Evolutionary conservation across 2,329 filamentous ascomycete species (phyloP).

Genomic region (Neodidymelliopsis sp.): DNA sequence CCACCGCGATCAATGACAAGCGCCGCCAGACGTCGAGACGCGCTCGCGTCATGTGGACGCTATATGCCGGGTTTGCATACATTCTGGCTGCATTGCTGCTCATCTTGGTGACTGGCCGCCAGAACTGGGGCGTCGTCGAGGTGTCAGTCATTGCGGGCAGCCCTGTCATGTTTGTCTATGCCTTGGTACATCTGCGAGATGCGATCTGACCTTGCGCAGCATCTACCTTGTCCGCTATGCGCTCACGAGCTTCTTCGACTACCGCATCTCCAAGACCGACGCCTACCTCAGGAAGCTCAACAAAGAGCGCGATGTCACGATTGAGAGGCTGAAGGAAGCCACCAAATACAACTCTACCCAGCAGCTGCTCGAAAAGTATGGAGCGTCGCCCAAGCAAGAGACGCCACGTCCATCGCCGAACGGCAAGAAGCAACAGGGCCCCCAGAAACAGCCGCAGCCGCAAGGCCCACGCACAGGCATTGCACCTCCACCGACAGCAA

Average conservation of each 20-base stretch:
- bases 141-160: conserved; percentile 80
- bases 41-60: conserved; percentile 83
- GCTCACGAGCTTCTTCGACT: conserved; percentile 78
- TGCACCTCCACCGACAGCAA: conserved; percentile 70
- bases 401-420: conserved; percentile 48
- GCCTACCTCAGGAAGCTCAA: conserved; percentile 76
- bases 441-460: conserved; percentile 36
- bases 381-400: conserved; percentile 60
- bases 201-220: conserved; percentile 56
- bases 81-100: conserved; percentile 85
- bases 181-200: neutral
- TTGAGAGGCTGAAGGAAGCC: conserved; percentile 91
- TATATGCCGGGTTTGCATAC: conserved; percentile 91
- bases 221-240: conserved; percentile 77
- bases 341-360: conserved; percentile 97
- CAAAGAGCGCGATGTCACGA: conserved; percentile 82
- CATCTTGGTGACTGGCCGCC: conserved; percentile 82
- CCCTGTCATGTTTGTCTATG: conserved; percentile 71
- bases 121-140: conserved; percentile 77
- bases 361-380: conserved; percentile 93
- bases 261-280: conserved; percentile 75
- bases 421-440: conserved; percentile 42
- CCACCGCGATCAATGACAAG: conserved; percentile 75
- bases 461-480: conserved; percentile 59
- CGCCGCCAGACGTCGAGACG: conserved; percentile 77